Conservation (phyloP, 805 yeast genomes). For the Yarrowia sp. region DNA sequence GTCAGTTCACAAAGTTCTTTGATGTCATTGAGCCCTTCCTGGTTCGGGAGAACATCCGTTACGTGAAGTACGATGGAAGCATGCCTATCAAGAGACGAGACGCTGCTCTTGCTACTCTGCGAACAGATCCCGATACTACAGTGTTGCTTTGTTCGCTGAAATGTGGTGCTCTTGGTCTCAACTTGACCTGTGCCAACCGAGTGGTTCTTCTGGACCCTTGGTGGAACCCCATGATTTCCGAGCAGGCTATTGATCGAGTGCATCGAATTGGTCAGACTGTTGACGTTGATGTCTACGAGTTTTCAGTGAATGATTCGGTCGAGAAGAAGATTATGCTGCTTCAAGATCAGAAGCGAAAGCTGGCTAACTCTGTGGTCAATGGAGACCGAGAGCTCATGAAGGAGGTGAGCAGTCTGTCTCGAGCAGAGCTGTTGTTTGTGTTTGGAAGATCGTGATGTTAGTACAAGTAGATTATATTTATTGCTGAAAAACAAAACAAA, state of each 20-base stretch:
- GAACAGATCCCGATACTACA: slow-evolving; percentile 35
- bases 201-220: slow-evolving; percentile 48
- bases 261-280: slow-evolving; percentile 49
- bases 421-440: slow-evolving; percentile 34
- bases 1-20: slow-evolving; percentile 45
- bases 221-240: slow-evolving; percentile 54
- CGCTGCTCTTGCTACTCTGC: slow-evolving; percentile 36
- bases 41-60: slow-evolving; percentile 37
- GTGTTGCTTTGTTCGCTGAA: slow-evolving; percentile 46
- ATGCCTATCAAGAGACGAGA: slow-evolving; percentile 39
- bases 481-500: not conserved
- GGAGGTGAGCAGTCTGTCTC: slow-evolving; percentile 32
- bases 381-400: slow-evolving; percentile 31
- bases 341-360: slow-evolving; percentile 41
- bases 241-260: slow-evolving; percentile 53
- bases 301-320: slow-evolving; percentile 42
- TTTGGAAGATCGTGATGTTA: slow-evolving; percentile 27
- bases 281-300: slow-evolving; percentile 47
- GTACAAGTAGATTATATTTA: not conserved
- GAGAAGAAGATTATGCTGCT: slow-evolving; percentile 43
- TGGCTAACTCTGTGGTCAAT: slow-evolving; percentile 40
- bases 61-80: slow-evolving; percentile 42
- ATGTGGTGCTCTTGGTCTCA: slow-evolving; percentile 49
- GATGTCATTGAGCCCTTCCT: slow-evolving; percentile 38
- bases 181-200: slow-evolving; percentile 45